Evolutionary conservation across 176 grass and related monocot species (phyloP).

Genomic region (Leersia perrieri): DNA sequence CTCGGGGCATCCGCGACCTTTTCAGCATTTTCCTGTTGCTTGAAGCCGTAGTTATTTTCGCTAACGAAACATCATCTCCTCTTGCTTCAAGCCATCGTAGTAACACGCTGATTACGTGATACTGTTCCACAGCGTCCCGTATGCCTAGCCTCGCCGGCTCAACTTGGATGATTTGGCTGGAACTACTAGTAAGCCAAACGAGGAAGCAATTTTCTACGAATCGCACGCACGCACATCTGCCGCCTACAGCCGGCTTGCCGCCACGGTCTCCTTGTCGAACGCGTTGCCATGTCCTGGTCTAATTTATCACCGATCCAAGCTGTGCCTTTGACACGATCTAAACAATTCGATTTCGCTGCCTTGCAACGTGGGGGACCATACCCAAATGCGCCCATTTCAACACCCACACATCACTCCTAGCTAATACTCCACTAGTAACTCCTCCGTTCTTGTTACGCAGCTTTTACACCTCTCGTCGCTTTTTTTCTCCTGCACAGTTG

Average conservation of each 20-base stretch:
- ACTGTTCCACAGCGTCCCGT: not conserved
- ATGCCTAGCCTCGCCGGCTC: not conserved
- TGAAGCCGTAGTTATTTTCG: not conserved
- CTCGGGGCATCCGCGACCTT: not conserved
- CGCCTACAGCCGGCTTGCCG: not conserved
- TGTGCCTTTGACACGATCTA: not conserved
- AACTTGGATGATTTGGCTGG: not conserved
- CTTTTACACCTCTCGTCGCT: too few relatives aligned
- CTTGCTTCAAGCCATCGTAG: slow-evolving; percentile 22
- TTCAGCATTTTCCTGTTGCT: not conserved
- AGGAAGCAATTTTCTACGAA: not conserved
- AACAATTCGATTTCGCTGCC: not conserved
- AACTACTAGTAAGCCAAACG: not conserved
- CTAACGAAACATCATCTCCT: not conserved
- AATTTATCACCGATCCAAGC: not conserved
- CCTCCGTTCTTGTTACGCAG: not conserved
- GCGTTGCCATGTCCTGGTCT: not conserved
- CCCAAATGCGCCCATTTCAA: not conserved
- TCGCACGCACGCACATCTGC: not conserved
- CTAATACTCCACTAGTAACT: too few relatives aligned
- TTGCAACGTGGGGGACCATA: not conserved
- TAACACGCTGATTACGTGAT: not conserved
- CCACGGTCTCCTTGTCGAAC: not conserved
- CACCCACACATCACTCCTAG: not conserved
- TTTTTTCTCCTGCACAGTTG: not conserved